These are phyloP conservation scores for Pichia inconspicua DNA, from an alignment of 1,139 yeast species.

Conservation along the genomic window DNA sequence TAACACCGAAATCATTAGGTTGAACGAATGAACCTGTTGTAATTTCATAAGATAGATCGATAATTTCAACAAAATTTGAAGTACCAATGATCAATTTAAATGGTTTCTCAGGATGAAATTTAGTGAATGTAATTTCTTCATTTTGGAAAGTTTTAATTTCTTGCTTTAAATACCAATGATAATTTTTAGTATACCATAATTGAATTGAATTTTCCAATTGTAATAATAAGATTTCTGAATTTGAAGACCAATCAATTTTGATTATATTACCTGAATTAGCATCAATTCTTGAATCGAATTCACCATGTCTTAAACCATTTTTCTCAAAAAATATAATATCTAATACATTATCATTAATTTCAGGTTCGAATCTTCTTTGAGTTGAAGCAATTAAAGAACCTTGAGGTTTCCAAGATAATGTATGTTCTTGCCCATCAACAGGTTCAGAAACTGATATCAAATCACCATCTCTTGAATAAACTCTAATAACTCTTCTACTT, in stretches of 20 bases:
- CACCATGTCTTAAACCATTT: conserved; percentile 89
- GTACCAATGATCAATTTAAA: conserved; percentile 63
- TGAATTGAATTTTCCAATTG: conserved; percentile 56
- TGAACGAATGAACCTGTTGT: conserved; percentile 60
- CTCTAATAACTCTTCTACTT: conserved; percentile 75
- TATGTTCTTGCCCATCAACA: conserved; percentile 69
- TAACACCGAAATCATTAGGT: conserved; percentile 72
- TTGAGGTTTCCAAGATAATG: conserved; percentile 81
- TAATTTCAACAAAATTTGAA: conserved; percentile 43
- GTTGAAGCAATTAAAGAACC: conserved; percentile 83
- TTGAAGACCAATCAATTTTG: conserved; percentile 67
- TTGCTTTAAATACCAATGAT: conserved; percentile 92
- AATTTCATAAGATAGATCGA: conserved; percentile 60
- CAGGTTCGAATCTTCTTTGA: conserved; percentile 49
- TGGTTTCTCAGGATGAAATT: conserved; percentile 90
- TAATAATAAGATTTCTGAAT: conserved; percentile 72
- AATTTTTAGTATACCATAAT: conserved; percentile 87
- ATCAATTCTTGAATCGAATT: conserved; percentile 60
- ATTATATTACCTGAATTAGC: conserved; percentile 36
- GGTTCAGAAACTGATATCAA: conserved; percentile 87
- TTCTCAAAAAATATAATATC: conserved; percentile 79
- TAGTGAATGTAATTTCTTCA: conserved; percentile 41
- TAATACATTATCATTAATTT: conserved; percentile 38
- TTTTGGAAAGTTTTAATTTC: conserved; percentile 40
- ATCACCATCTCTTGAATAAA: conserved; percentile 70